Evolutionary conservation across 1,284 basidiomycete genomes (phyloP).

Genomic region (Grifola frondosa): DNA sequence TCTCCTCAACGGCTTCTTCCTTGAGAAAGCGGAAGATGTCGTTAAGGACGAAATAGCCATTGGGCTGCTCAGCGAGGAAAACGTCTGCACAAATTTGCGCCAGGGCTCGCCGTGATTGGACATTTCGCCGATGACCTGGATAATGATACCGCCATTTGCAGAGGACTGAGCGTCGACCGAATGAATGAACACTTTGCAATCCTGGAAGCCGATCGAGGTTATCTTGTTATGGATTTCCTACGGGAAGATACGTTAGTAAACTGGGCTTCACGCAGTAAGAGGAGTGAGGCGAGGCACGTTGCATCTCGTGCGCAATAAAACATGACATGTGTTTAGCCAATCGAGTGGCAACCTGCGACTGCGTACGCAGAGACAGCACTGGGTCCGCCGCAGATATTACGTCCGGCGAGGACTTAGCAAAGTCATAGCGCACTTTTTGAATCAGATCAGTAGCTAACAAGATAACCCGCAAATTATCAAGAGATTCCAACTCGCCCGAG

Average conservation of each 20-base stretch:
- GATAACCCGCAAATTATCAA: too few species aligned
- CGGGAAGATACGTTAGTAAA: slow-evolving; percentile 8
- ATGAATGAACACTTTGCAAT: slow-evolving; percentile 98
- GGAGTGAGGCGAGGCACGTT: too few species aligned
- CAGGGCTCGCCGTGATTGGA: slow-evolving; percentile 89
- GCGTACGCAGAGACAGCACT: too few species aligned
- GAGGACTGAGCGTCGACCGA: slow-evolving; percentile 94
- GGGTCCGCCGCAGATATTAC: too few species aligned
- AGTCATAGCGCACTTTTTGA: too few species aligned
- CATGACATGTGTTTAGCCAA: neutral
- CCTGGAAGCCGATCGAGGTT: slow-evolving; percentile 88
- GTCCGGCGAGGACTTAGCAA: too few species aligned
- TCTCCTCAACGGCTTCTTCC: slow-evolving; percentile 81
- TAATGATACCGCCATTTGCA: slow-evolving; percentile 93
- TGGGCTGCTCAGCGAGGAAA: slow-evolving; percentile 99
- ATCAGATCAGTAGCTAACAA: too few species aligned
- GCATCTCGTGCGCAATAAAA: neutral
- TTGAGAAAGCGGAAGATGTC: slow-evolving; percentile 99
- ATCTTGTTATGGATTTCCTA: slow-evolving; percentile 99
- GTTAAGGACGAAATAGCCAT: slow-evolving; percentile 99
- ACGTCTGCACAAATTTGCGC: slow-evolving; percentile 99
- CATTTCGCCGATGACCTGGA: slow-evolving; percentile 99
- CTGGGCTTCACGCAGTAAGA: too few species aligned
- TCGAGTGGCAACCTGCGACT: too few species aligned
- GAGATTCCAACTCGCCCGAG: too few species aligned